Evolutionary conservation across 768 basidiomycete genomes (phyloP).

Genomic region (Serendipita indica): DNA sequence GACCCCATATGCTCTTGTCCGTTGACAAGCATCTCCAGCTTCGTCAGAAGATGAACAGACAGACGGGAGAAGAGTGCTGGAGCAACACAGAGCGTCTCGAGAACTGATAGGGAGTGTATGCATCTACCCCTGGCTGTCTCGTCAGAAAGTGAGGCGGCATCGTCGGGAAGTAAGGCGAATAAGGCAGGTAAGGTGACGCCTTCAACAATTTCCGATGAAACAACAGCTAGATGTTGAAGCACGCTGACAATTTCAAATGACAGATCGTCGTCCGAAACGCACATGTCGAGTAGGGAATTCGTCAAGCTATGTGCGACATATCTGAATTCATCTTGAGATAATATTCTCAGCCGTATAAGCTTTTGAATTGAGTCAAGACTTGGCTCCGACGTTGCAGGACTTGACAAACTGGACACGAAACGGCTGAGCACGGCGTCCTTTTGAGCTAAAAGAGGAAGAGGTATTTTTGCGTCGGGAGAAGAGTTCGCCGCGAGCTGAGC

Average conservation of each 20-base stretch:
- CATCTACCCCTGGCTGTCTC: constrained; percentile 42
- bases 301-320: constrained; percentile 66
- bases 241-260: constrained; percentile 18
- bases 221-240: constrained; percentile 43
- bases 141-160: constrained; percentile 40
- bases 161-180: constrained; percentile 58
- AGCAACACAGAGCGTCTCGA: constrained; percentile 58
- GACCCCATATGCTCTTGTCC: constrained; percentile 19
- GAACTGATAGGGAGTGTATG: constrained; percentile 50
- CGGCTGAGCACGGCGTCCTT: constrained; percentile 66
- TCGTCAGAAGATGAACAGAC: constrained; percentile 58
- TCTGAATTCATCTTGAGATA: constrained; percentile 58
- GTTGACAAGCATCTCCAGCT: constrained; percentile 39
- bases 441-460: constrained; percentile 34
- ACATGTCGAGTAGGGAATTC: constrained; percentile 35
- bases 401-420: constrained; percentile 43
- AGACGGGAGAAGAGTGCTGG: constrained; percentile 73
- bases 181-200: constrained; percentile 68
- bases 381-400: constrained; percentile 34
- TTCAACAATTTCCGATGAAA: constrained; percentile 49
- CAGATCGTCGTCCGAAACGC: not conserved
- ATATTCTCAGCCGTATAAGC: constrained; percentile 48
- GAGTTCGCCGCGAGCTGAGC: constrained; percentile 41
- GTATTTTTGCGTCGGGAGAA: constrained; percentile 25
- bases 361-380: constrained; percentile 53